Base-by-base conservation (phyloP, 2,329 filamentous ascomycete species). In the Alternaria sp. region DNA sequence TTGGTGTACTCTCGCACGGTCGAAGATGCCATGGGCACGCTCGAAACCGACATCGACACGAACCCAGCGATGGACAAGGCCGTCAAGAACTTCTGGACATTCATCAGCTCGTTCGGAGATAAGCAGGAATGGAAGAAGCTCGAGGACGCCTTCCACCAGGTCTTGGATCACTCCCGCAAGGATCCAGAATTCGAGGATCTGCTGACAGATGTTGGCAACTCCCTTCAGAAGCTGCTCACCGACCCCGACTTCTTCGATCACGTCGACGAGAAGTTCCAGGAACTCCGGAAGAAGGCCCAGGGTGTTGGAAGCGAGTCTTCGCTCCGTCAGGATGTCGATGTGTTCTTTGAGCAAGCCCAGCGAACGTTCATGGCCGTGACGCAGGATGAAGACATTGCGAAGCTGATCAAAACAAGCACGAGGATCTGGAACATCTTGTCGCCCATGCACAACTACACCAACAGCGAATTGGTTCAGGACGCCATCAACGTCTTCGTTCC, bases 211-310 rank as follows among this genome's bases (percentile, higher is more conserved):
- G 83, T 94, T 28, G 91, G 91, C 11, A 88, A 89, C 58, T 88
- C 91, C 5, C 79, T 97, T 5, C 91, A 97, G 73, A 90, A 91
- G 66, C 89, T 97, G 77, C 83, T 98, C 45, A 96, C 89, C 0
- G 91, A 97, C 65, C 94, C 95, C 0, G 87, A 90, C 5, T 97
- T 97, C 80, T 92, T 96, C 72, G 91, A 94, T 50, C 85, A 92
- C 43, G 89, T 89, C 0, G 88, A 91, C 5, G 87, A 90, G 65
- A 88, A 91, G 65, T 84, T 90, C 58, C 81, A 87, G 47, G 85
- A 89, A 63, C 81, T 90, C 7, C 84, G 85, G 55, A 81, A 84
- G 49, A 88, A 88, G 73, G 84, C 85, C 6, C 82, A 84, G 46
- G 81, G 84, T 58, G 79, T 93, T 2, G 87, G 89, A 2, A 85